phyloP scores from a whole-genome alignment of 1,284 basidiomycete species.

The Heterobasidion occidentale region DNA sequence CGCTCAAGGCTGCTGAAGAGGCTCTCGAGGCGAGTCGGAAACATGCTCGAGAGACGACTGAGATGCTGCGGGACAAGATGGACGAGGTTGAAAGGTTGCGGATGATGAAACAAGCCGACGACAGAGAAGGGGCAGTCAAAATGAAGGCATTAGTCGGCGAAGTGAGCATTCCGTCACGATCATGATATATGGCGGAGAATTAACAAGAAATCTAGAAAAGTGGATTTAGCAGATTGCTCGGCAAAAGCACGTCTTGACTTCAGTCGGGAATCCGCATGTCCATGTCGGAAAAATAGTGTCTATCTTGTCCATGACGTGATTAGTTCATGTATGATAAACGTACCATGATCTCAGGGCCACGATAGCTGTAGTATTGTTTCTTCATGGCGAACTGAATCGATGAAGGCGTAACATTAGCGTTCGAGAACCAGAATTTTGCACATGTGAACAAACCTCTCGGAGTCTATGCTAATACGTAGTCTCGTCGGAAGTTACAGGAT shows the following conservation, averaged over 20 bases:
- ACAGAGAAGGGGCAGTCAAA: constrained; percentile 15
- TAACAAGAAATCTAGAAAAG: background rate
- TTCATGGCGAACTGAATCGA: background rate
- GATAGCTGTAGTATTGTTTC: background rate
- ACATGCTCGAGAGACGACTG: constrained; percentile 37
- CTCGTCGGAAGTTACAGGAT: background rate
- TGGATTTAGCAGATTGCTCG: constrained; percentile 10
- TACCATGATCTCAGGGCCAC: background rate
- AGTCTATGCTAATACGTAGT: too few relatives aligned
- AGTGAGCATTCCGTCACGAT: background rate
- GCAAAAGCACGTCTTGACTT: background rate
- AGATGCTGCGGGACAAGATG: constrained; percentile 43
- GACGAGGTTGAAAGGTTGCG: constrained; percentile 44
- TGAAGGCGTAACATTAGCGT: too few relatives aligned
- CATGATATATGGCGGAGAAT: background rate
- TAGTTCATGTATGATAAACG: background rate
- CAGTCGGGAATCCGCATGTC: too few relatives aligned
- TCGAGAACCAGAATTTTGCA: too few relatives aligned
- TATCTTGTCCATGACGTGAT: too few relatives aligned
- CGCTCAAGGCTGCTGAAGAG: constrained; percentile 34
- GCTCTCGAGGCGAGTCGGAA: constrained; percentile 34
- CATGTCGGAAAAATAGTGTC: too few relatives aligned
- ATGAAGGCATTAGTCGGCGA: constrained; percentile 6
- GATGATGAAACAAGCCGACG: constrained; percentile 41
- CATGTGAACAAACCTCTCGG: too few relatives aligned